Conservation (phyloP, 2,329 filamentous ascomycete species). For the Phialocephala subalpina region DNA sequence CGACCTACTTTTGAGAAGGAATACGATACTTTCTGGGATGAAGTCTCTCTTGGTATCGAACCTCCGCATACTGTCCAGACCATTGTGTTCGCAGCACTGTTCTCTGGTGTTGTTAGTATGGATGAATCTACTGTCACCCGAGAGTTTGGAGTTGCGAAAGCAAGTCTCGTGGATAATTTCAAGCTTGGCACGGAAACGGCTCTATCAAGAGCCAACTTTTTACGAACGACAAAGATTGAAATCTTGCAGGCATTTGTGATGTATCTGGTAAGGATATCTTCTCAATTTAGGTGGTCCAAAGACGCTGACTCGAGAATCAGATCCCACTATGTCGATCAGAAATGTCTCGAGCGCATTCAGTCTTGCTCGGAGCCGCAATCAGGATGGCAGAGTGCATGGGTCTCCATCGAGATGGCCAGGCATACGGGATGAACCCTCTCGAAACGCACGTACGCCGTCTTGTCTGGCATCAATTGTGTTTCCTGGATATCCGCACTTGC, state of each 20-base stretch:
- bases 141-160: slow-evolving; percentile 64
- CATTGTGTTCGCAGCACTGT: slow-evolving; percentile 73
- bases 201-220: slow-evolving; percentile 73
- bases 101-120: slow-evolving; percentile 74
- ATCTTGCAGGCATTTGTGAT: slow-evolving; percentile 80
- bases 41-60: slow-evolving; percentile 65
- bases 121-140: slow-evolving; percentile 58
- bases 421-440: slow-evolving; percentile 70
- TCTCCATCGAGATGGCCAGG: slow-evolving; percentile 70
- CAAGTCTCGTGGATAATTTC: slow-evolving; percentile 66
- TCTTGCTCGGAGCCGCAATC: slow-evolving; percentile 75
- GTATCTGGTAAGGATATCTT: slow-evolving; percentile 67
- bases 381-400: slow-evolving; percentile 82
- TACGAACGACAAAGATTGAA: slow-evolving; percentile 76
- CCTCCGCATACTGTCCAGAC: slow-evolving; percentile 71
- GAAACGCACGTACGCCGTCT: slow-evolving; percentile 77
- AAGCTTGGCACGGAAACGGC: slow-evolving; percentile 73
- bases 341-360: slow-evolving; percentile 76
- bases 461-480: slow-evolving; percentile 81
- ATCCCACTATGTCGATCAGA: slow-evolving; percentile 77
- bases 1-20: slow-evolving; percentile 68
- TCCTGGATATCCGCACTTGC: slow-evolving; percentile 77
- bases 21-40: slow-evolving; percentile 72
- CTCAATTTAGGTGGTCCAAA: not conserved
- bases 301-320: slow-evolving; percentile 46